These are phyloP conservation scores for Collybiopsis confluens DNA, from an alignment of 768 basidiomycete species.

Conservation along the genomic window DNA sequence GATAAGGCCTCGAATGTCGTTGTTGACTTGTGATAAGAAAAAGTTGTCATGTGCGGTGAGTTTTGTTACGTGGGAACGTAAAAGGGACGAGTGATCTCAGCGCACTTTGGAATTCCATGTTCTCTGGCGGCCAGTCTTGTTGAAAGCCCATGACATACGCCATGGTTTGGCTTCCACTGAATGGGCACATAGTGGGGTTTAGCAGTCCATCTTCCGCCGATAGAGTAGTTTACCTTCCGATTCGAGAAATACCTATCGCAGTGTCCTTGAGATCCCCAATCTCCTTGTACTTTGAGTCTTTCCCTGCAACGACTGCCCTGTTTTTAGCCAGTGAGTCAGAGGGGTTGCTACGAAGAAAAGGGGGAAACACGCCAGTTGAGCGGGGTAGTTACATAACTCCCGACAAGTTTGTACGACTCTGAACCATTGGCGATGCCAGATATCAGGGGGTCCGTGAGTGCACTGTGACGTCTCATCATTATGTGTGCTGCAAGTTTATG, in stretches of 20 bases:
- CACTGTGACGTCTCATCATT: slow-evolving; percentile 38
- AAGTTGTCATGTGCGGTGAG: no score
- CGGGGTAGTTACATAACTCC: slow-evolving; percentile 87
- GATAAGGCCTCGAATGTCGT: slow-evolving; percentile 77
- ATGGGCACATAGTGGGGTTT: not conserved
- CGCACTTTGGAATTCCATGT: slow-evolving; percentile 69
- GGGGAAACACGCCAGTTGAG: slow-evolving; percentile 69
- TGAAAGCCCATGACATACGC: slow-evolving; percentile 91
- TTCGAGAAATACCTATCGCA: slow-evolving; percentile 83
- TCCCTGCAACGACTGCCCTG: slow-evolving; percentile 93
- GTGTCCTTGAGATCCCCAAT: slow-evolving; percentile 77
- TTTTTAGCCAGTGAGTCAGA: no score
- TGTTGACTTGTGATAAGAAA: slow-evolving; percentile 54
- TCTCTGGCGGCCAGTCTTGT: slow-evolving; percentile 68
- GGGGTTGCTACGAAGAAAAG: no score
- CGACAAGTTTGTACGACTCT: slow-evolving; percentile 83
- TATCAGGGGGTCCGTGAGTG: slow-evolving; percentile 86
- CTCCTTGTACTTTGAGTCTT: slow-evolving; percentile 60
- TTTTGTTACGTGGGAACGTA: not conserved
- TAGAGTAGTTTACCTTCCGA: slow-evolving; percentile 58
- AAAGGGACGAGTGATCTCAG: not conserved
- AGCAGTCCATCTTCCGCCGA: slow-evolving; percentile 1
- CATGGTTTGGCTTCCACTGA: slow-evolving; percentile 89
- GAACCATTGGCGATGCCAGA: slow-evolving; percentile 91
- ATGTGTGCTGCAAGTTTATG: not conserved